These are phyloP conservation scores for Geum urbanum DNA, from an alignment of 306 rosid species.

Conservation along the genomic window DNA sequence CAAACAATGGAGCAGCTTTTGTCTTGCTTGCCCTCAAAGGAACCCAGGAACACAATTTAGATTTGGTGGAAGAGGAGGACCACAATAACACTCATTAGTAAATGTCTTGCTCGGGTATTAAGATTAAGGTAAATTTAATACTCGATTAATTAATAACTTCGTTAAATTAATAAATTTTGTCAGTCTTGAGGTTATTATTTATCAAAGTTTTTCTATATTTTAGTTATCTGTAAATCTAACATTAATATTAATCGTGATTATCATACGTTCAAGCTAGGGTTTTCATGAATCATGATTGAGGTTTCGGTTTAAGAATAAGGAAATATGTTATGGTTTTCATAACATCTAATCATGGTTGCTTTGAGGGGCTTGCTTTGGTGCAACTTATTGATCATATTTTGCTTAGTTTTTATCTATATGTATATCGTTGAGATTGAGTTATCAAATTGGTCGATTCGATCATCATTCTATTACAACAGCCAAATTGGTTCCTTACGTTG, in stretches of 20 bases:
- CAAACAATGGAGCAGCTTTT: slow-evolving; percentile 14
- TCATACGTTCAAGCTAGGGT: no score
- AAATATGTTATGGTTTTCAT: neutral
- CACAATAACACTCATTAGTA: slow-evolving; percentile 14
- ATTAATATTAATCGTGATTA: no score
- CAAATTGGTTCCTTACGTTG: slow-evolving; percentile 8
- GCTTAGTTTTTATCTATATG: no score
- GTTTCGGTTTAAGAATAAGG: no score
- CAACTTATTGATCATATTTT: neutral
- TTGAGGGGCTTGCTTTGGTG: slow-evolving; percentile 6
- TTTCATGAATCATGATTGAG: no score
- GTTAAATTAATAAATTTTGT: no score
- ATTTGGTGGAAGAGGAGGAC: slow-evolving; percentile 16
- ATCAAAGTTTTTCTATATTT: no score
- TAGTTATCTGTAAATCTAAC: no score
- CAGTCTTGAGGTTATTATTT: no score
- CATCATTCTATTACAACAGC: slow-evolving; percentile 7
- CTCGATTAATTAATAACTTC: no score
- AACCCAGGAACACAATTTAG: neutral
- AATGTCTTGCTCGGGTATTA: neutral
- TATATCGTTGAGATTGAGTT: slow-evolving; percentile 20
- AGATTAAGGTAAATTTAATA: neutral
- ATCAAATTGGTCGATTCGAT: slow-evolving; percentile 19
- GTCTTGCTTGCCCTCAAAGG: slow-evolving; percentile 28
- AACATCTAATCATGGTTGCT: slow-evolving; percentile 9